Evolutionary conservation across 768 basidiomycete genomes (phyloP).

Genomic region (Lactifluus piperatus): DNA sequence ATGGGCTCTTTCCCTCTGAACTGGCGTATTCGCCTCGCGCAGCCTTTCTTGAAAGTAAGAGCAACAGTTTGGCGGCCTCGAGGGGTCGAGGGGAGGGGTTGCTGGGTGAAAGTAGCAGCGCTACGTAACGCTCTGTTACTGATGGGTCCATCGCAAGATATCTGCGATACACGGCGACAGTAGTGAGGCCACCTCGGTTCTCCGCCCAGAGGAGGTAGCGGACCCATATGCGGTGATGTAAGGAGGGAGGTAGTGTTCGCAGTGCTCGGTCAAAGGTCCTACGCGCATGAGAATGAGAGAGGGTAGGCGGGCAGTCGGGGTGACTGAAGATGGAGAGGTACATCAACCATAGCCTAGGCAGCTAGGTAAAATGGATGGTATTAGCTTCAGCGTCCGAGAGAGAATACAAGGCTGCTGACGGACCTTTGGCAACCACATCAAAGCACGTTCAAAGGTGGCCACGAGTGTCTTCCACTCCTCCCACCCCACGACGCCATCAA

Average conservation of each 20-base stretch:
- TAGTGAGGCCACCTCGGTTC: slow-evolving; percentile 65
- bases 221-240: slow-evolving; percentile 89
- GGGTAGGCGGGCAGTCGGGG: slow-evolving; percentile 72
- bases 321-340: slow-evolving; percentile 89
- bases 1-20: slow-evolving; percentile 90
- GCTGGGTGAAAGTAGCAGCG: slow-evolving; percentile 51
- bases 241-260: slow-evolving; percentile 85
- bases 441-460: slow-evolving; percentile 81
- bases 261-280: slow-evolving; percentile 91
- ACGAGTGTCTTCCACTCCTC: slow-evolving; percentile 91
- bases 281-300: slow-evolving; percentile 86
- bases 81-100: slow-evolving; percentile 68
- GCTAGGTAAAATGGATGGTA: slow-evolving; percentile 34
- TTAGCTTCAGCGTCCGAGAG: background rate
- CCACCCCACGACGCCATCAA: slow-evolving; percentile 89
- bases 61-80: slow-evolving; percentile 86
- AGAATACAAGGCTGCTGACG: slow-evolving; percentile 23
- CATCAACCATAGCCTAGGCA: slow-evolving; percentile 91
- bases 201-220: slow-evolving; percentile 92
- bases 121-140: slow-evolving; percentile 70
- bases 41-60: slow-evolving; percentile 78
- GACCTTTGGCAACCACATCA: slow-evolving; percentile 93
- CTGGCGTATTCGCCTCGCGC: slow-evolving; percentile 75
- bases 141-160: slow-evolving; percentile 79
- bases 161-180: slow-evolving; percentile 77